These are phyloP conservation scores for Hypoxylon intermedium DNA, from an alignment of 495 filamentous ascomycete genomes.

Conservation along the genomic window DNA sequence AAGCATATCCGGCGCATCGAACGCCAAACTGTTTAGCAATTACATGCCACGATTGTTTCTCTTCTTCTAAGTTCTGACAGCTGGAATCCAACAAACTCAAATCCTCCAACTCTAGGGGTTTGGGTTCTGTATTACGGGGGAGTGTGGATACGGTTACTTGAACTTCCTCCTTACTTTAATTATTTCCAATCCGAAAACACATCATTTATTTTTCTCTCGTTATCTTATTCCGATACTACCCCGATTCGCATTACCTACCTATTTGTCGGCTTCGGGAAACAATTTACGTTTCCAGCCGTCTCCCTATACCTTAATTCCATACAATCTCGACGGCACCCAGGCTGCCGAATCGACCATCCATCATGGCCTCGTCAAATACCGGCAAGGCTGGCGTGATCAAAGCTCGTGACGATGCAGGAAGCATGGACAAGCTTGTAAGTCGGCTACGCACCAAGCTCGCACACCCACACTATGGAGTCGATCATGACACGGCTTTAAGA, in stretches of 20 bases:
- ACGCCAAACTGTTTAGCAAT: constrained; percentile 2
- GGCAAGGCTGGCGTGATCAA: constrained; percentile 59
- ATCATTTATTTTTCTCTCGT: constrained; percentile 18
- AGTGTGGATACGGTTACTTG: constrained; percentile 23
- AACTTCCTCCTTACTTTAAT: constrained; percentile 25
- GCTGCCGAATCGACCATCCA: constrained; percentile 24
- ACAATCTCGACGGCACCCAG: constrained; percentile 10
- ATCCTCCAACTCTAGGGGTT: constrained; percentile 26
- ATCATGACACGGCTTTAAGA: constrained; percentile 11
- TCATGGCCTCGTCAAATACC: constrained; percentile 49
- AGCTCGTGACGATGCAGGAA: constrained; percentile 49
- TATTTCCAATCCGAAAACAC: constrained; percentile 19
- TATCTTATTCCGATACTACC: constrained; percentile 7
- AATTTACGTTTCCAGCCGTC: background rate
- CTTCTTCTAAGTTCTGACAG: constrained; percentile 1
- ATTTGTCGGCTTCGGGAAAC: constrained; percentile 8
- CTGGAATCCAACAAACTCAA: constrained; percentile 9
- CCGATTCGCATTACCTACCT: constrained; percentile 14
- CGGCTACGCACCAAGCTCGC: constrained; percentile 11
- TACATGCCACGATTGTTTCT: no score
- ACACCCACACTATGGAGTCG: constrained; percentile 4
- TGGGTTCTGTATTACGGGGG: constrained; percentile 9
- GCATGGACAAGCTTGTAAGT: constrained; percentile 57
- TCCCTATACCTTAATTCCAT: background rate
- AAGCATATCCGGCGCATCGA: constrained; percentile 14